Evolutionary conservation across 75 land plant genomes (phyloP), one percentile per base, ranked within the genome.

Genomic region (Cryptomeria japonica): DNA sequence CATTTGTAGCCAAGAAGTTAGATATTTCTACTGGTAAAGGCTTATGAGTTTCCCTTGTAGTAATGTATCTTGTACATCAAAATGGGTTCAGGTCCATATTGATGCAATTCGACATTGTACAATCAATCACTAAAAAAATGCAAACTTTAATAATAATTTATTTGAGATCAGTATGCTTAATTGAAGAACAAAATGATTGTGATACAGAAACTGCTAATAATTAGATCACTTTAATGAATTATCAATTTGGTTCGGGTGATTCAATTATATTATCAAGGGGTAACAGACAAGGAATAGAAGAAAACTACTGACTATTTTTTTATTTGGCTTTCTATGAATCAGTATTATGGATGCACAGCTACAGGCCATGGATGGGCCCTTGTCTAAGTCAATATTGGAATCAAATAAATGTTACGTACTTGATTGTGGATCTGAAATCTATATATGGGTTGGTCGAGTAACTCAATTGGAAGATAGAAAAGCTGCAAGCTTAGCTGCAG

Each of bases 401-500:
- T 41, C 89, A 47, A 58, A 95, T 82, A 95, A 93, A 75, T 96
- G 97, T 87, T 96, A 96, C 86, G 36, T 96, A 86, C 73, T 96
- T 42, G 97, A 96, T 84, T 95, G 94, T 90, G 93, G 80, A 13
- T 12, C 78, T 41, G 91, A 93, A 75, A 42, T 94, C 32, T 94
- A 87, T 85, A 89, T 95, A 58, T 96, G 97, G 97, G 89, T 93
- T 92, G 97, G 97, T 46, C 93, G 91, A 84, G 90, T 55, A 84
- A 95, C 95, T 14, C 84, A 85, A 3, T 22, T 95, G 18, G 80
- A 86, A 61, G 94, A 95, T 86, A 87, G 95, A 87, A 95, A 94
- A 86, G 68, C 76, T 39, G 86, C 95, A 34, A 86, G 84, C 39
- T 85, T 89, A 39, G 87, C 93, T 53, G 84, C 87, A 79, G 97